A percentile compares a stretch with the other conserved stretches of the same genome.
phyloP scores from a whole-genome alignment of 108 stramenopile species.

The Fragilaria crotonensis region DNA sequence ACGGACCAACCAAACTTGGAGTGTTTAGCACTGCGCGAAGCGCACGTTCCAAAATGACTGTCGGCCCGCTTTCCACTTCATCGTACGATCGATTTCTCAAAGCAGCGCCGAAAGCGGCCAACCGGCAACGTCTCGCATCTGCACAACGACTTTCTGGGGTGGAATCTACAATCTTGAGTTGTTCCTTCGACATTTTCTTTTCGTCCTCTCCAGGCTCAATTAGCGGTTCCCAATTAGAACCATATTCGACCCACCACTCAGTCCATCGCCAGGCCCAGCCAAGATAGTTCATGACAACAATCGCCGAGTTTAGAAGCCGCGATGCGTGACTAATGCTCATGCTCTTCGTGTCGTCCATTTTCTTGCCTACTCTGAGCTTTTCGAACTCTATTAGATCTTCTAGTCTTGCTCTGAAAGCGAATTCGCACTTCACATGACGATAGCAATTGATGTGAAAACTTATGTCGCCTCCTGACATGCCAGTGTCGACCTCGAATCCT shows the following conservation, averaged over 20 bases:
- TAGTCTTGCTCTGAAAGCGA: slow-evolving; percentile 64
- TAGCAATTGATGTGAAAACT: slow-evolving; percentile 47
- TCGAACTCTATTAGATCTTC: slow-evolving; percentile 75
- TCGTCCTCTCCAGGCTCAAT: slow-evolving; percentile 61
- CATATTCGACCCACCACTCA: slow-evolving; percentile 79
- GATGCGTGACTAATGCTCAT: slow-evolving; percentile 63
- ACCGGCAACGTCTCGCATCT: slow-evolving; percentile 71
- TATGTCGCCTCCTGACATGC: slow-evolving; percentile 8
- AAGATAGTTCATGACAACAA: slow-evolving; percentile 48
- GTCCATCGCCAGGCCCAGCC: slow-evolving; percentile 92
- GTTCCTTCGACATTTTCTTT: slow-evolving; percentile 64
- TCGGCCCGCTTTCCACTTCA: slow-evolving; percentile 26
- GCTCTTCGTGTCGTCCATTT: slow-evolving; percentile 25
- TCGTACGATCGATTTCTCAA: slow-evolving; percentile 78
- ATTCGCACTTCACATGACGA: slow-evolving; percentile 44
- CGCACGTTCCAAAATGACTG: slow-evolving; percentile 39
- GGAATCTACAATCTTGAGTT: slow-evolving; percentile 66
- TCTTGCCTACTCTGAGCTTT: slow-evolving; percentile 31
- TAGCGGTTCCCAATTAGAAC: slow-evolving; percentile 75
- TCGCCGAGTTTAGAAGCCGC: slow-evolving; percentile 48
- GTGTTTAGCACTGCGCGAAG: slow-evolving; percentile 59
- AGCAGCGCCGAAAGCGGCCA: slow-evolving; percentile 81
- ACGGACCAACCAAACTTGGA: slow-evolving; percentile 73
- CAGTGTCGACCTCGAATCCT: slow-evolving; percentile 55
- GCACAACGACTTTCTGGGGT: slow-evolving; percentile 50